These are phyloP conservation scores for Violaceomyces palustris DNA, from an alignment of 1,284 basidiomycete species.

Conservation along the genomic window DNA sequence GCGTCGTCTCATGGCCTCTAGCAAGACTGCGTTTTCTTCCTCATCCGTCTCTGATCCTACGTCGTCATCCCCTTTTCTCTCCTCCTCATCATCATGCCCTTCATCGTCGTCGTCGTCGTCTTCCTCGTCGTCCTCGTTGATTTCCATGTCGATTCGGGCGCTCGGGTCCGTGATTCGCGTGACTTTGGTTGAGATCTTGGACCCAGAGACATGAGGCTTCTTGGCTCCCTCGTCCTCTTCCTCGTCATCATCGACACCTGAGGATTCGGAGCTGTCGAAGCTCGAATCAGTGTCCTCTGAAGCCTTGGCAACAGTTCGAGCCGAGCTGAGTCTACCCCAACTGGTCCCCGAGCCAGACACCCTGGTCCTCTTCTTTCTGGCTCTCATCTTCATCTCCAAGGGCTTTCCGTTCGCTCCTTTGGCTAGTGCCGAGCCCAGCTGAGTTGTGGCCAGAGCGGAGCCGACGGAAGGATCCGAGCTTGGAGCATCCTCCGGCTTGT, in stretches of 20 bases:
- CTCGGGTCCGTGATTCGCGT: background rate
- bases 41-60: constrained; percentile 36
- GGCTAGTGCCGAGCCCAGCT: too few species aligned
- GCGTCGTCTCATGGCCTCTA: constrained; percentile 43
- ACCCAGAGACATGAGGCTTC: background rate
- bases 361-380: constrained; percentile 14
- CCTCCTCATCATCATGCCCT: constrained; percentile 3
- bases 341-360: constrained; percentile 8
- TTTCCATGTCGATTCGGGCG: background rate
- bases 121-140: background rate
- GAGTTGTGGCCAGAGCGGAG: too few species aligned
- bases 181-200: background rate
- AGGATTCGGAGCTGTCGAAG: constrained; percentile 42
- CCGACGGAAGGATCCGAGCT: constrained; percentile 28
- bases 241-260: constrained; percentile 13
- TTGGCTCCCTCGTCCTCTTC: constrained; percentile 5
- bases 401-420: constrained; percentile 38
- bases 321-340: constrained; percentile 18
- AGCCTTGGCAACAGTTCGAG: constrained; percentile 1
- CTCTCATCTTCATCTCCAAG: constrained; percentile 30
- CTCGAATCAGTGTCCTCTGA: constrained; percentile 27
- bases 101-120: constrained; percentile 1
- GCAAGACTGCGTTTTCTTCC: constrained; percentile 40
- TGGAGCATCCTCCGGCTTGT: constrained; percentile 9
- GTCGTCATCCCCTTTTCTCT: constrained; percentile 3